phyloP scores from a whole-genome alignment of 2,329 filamentous ascomycete species.

The Incumbomyces delicatus region DNA sequence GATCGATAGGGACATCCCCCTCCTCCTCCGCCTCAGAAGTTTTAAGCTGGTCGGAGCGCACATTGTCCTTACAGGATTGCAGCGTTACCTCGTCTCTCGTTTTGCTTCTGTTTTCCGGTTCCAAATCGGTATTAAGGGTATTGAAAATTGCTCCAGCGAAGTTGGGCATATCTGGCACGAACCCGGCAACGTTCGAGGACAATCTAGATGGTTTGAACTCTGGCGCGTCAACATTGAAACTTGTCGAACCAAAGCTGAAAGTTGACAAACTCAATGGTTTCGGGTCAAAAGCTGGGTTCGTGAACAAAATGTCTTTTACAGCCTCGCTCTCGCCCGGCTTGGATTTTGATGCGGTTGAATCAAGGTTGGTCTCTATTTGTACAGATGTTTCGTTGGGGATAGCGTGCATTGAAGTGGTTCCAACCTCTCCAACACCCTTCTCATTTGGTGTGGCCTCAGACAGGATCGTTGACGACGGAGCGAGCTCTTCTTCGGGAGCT shows the following conservation, averaged over 20 bases:
- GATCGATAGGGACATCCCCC: constrained; percentile 52
- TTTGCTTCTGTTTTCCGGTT: constrained; percentile 59
- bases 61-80: constrained; percentile 8
- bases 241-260: constrained; percentile 46
- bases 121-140: constrained; percentile 56
- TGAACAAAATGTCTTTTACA: background rate
- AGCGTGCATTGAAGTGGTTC: too few species aligned
- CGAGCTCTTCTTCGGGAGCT: too few species aligned
- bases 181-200: background rate
- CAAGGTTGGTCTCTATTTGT: background rate
- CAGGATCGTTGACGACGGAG: too few species aligned
- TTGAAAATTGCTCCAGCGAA: constrained; percentile 51
- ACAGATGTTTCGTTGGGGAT: too few species aligned
- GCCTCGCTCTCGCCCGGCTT: constrained; percentile 28
- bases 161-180: constrained; percentile 5
- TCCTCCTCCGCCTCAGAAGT: constrained; percentile 53
- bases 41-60: constrained; percentile 43
- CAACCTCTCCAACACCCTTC: too few species aligned
- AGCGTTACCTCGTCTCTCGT: constrained; percentile 63
- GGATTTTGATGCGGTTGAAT: constrained; percentile 14
- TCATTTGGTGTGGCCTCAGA: too few species aligned
- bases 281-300: constrained; percentile 8
- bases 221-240: constrained; percentile 67
- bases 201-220: constrained; percentile 55
- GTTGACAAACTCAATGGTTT: constrained; percentile 3